phyloP scores from a whole-genome alignment of 805 yeast species.

The Saccharomycopsis capsularis region DNA sequence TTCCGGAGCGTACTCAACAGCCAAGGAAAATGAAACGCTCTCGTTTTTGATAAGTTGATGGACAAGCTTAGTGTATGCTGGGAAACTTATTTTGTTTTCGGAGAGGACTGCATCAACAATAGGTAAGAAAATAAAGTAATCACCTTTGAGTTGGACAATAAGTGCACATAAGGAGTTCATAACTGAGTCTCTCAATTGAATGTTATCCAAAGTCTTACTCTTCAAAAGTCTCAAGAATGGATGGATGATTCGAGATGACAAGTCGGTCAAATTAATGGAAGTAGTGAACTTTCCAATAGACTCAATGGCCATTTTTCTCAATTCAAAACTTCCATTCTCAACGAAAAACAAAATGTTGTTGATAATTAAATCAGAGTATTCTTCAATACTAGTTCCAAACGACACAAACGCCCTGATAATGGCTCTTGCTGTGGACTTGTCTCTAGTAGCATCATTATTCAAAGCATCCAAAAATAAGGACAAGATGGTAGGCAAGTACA shows the following conservation, averaged over 20 bases:
- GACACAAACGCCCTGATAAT: constrained; percentile 78
- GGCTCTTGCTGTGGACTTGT: constrained; percentile 55
- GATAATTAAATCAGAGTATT: constrained; percentile 77
- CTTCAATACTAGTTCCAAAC: constrained; percentile 84
- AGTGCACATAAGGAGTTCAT: constrained; percentile 76
- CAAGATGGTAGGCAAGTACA: constrained; percentile 69
- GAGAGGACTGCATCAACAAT: constrained; percentile 62
- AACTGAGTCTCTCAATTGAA: constrained; percentile 56
- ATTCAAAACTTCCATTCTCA: constrained; percentile 41
- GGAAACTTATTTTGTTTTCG: constrained; percentile 57
- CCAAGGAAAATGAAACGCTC: constrained; percentile 34
- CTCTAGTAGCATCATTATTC: constrained; percentile 52
- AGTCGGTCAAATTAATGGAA: constrained; percentile 66
- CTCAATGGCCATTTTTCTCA: constrained; percentile 69
- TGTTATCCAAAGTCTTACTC: constrained; percentile 31
- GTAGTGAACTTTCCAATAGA: constrained; percentile 77
- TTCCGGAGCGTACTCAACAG: constrained; percentile 12
- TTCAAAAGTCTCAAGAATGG: constrained; percentile 68
- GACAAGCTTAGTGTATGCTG: constrained; percentile 75
- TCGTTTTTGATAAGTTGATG: constrained; percentile 74
- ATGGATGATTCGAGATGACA: constrained; percentile 86
- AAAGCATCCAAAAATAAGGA: constrained; percentile 70
- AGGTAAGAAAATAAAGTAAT: constrained; percentile 81
- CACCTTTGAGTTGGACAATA: constrained; percentile 74
- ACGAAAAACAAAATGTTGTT: constrained; percentile 79